phyloP scores from a whole-genome alignment of 2,329 filamentous ascomycete species.

The Pyrenophora teres region DNA sequence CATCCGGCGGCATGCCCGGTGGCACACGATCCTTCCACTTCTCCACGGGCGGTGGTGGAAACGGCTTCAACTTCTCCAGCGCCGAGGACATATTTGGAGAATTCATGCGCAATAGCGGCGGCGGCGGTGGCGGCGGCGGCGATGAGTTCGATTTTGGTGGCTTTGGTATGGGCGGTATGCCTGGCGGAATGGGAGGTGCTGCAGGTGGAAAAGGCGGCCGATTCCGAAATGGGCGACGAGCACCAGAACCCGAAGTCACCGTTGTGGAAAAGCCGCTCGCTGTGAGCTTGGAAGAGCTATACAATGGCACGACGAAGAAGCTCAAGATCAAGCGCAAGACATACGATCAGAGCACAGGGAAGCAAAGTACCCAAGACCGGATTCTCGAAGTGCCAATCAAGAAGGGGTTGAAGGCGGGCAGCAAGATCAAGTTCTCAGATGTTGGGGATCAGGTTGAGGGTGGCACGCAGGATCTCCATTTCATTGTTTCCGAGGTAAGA shows the following conservation, averaged over 20 bases:
- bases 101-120: constrained; percentile 69
- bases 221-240: constrained; percentile 49
- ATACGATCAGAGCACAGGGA: constrained; percentile 78
- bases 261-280: constrained; percentile 85
- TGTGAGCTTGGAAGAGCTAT: constrained; percentile 86
- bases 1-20: constrained; percentile 62
- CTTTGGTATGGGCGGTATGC: constrained; percentile 44
- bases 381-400: constrained; percentile 96
- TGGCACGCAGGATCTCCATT: constrained; percentile 92
- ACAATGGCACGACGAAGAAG: constrained; percentile 87
- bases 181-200: constrained; percentile 50
- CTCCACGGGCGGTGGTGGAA: constrained; percentile 59
- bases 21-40: constrained; percentile 67
- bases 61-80: constrained; percentile 81
- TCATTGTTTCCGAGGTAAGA: constrained; percentile 89
- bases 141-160: constrained; percentile 57
- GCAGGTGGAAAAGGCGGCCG: constrained; percentile 43
- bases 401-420: constrained; percentile 91
- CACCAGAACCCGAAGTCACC: constrained; percentile 79
- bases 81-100: constrained; percentile 84
- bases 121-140: constrained; percentile 62
- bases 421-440: constrained; percentile 96
- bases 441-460: constrained; percentile 98
- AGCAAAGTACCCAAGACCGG: constrained; percentile 84
- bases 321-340: constrained; percentile 98